Base-by-base conservation (phyloP, 257 asterid genomes). In the Nicotiana tabacum region DNA sequence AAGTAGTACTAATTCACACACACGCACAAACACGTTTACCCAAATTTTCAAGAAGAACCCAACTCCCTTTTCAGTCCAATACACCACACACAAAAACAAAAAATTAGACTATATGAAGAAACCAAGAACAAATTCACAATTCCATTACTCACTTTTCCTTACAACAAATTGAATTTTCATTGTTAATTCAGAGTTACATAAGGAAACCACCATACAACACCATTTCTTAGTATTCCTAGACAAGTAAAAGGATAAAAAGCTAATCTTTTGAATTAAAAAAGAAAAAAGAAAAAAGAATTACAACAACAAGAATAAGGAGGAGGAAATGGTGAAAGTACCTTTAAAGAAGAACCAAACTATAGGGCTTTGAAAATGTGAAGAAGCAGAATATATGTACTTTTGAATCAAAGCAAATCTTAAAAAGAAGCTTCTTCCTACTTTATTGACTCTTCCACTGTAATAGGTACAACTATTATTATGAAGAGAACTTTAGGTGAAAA, bases 381-480 rank as follows among this genome's bases (percentile, higher is more conserved):
- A 46, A 46, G 48, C 48, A 51, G 57, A 51, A 51, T 51, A 11
- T 27, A 51, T 27, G 27, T 51, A 51, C 64, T 74, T 48, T 27
- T 39, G 62, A 66, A 67, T 27, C 43, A 9, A 81, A 55, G 21
- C 10, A 64, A 80, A 64, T 9, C 83, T 60, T 8, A 15, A 74
- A 27, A 76, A 10, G 43, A 48, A 76, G 33, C 61, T 48, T 48
- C 57, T 51, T 74, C 68, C 27, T 6, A 5, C 46, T 66, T 30
- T n/a, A 56, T 35, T 61, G 46, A 82, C 35, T 66, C n/a, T 43
- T 81, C 83, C 83, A 57, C 43, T 81, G 57, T 21, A 74, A 39
- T 37, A 77, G 56, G 83, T 57, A 57, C 24, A 17, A 17, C 17
- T 57, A 57, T 37, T 37, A 37, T 37, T 37, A 37, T 1, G 9